Evolutionary conservation across 2,329 filamentous ascomycete genomes (phyloP).

Genomic region (Calycina marina): DNA sequence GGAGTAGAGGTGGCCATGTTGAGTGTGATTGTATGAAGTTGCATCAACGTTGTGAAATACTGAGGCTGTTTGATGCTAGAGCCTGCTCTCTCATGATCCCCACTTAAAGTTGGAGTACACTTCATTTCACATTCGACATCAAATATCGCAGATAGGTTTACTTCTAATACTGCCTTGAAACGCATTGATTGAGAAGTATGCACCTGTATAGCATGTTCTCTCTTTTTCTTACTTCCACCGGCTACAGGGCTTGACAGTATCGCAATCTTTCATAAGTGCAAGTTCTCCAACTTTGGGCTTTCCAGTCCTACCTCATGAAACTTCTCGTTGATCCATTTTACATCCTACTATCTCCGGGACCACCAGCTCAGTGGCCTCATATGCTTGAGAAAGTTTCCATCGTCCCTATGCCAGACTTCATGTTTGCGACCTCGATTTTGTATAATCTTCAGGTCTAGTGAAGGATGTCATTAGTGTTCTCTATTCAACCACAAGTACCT

Average conservation of each 20-base stretch:
- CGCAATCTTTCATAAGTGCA: too few species aligned
- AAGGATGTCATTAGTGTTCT: constrained; percentile 1
- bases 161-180: too few species aligned
- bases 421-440: constrained; percentile 54
- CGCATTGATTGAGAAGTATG: too few species aligned
- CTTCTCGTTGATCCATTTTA: constrained; percentile 52
- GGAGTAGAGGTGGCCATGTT: constrained; percentile 8
- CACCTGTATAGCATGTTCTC: too few species aligned
- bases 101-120: too few species aligned
- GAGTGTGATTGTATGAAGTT: too few species aligned
- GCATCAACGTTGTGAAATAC: too few species aligned
- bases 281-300: background rate
- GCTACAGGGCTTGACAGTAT: too few species aligned
- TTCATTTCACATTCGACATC: too few species aligned
- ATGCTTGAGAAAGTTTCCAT: constrained; percentile 41
- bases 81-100: background rate
- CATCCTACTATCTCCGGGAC: constrained; percentile 57
- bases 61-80: too few species aligned
- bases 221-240: too few species aligned
- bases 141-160: too few species aligned
- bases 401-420: constrained; percentile 42
- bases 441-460: constrained; percentile 55
- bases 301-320: constrained; percentile 15
- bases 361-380: constrained; percentile 54
- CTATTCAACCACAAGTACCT: constrained; percentile 4